Evolutionary conservation across 495 filamentous ascomycete genomes (phyloP), one percentile per base, ranked within the genome.

Genomic region (Parathielavia hyrcaniae): DNA sequence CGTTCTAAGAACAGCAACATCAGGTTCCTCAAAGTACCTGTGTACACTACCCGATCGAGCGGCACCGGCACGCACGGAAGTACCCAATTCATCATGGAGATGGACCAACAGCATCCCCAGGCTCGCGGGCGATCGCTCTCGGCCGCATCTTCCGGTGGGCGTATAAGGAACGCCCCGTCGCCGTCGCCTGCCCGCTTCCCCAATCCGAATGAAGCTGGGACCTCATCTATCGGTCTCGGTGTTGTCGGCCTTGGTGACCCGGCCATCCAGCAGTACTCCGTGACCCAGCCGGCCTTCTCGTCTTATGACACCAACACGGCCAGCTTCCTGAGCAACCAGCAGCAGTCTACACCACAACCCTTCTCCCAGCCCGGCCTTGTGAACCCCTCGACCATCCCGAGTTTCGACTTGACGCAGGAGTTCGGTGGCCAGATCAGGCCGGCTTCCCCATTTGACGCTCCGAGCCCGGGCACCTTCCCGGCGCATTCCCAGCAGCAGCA

Each of bases 101-200:
- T 79, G 76, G 75, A 77, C 67, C 74, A 72, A 68, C 74, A 75
- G 61, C 69, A 71, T 58, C 65, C 65, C 67, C 64, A 74, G 66
- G 71, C 66, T 63, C 75, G 74, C 56, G 75, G 74, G 60, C 75
- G 75, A 36, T 77, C 77, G 56, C 73, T 68, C 55, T 78, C 77
- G 65, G 70, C 69, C 62, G 32, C 68, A 44, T 66, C 67, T 57
- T 36, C 67, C 61, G 67, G 63, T 58, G 69, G 60, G 48, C 67
- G 61, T 77, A 78, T 79, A 79, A 78, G 71, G 66, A 71, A 77
- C 64, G 69, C 61, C 48, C 75, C 71, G 62, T 79, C 77, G 68
- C 74, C 76, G 60, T 75, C 76, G 65, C 75, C 75, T 61, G 71
- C 70, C 60, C 69, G 67, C 68, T 74, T 72, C 66, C 73, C 71